Conservation (phyloP, 2,329 filamentous ascomycete species). For the Claviceps digitariae region DNA sequence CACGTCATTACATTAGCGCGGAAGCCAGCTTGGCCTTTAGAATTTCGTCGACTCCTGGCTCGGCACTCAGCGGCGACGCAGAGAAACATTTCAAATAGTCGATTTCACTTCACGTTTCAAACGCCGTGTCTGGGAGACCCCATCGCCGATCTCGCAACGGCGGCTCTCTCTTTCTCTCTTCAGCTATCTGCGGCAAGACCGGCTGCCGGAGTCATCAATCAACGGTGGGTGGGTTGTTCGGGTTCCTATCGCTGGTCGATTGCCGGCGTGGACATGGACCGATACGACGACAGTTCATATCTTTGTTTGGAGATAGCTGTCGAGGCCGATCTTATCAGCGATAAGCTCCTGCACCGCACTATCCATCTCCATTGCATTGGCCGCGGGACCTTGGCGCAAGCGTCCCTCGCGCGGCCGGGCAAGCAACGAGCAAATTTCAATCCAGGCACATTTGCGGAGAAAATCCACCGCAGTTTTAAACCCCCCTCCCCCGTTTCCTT, state of each 20-base stretch:
- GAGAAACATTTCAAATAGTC: background rate
- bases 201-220: background rate
- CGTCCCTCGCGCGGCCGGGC: background rate
- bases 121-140: background rate
- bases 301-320: no score
- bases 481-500: no score
- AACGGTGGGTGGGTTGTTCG: no score
- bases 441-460: background rate
- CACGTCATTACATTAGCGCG: background rate
- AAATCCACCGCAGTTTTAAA: no score
- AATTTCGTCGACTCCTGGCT: background rate
- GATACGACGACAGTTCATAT: no score
- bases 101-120: background rate
- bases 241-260: no score
- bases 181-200: background rate
- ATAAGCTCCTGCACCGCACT: background rate
- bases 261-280: no score
- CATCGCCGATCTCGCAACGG: background rate
- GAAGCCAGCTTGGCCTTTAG: no score
- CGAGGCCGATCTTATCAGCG: background rate
- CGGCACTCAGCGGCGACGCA: background rate
- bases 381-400: background rate
- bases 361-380: background rate
- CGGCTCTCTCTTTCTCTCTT: background rate
- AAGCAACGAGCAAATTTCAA: background rate